Conservation (phyloP, 371 early-diverging fungal species). For the Enteropsectra breve region DNA sequence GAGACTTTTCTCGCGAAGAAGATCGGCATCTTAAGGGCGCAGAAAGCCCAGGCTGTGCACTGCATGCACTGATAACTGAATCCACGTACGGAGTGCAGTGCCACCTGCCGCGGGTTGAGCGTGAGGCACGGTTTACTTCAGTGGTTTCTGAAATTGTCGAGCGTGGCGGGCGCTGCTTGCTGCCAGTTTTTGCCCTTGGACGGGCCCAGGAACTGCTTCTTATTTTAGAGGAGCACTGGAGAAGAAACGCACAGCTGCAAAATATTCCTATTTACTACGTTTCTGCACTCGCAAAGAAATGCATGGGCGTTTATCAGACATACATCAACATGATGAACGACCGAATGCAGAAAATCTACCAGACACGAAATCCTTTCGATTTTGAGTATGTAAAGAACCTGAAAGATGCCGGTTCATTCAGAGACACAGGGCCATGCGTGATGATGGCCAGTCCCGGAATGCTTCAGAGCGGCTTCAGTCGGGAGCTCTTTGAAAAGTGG, state of each 20-base stretch:
- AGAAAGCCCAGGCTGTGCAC: conserved; percentile 71
- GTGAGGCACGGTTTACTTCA: conserved; percentile 73
- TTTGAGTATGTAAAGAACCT: conserved; percentile 90
- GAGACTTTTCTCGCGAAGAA: conserved; percentile 97
- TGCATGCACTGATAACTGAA: conserved; percentile 91
- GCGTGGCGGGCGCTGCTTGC: conserved; percentile 86
- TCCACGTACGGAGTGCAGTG: conserved; percentile 96
- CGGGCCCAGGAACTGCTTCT: conserved; percentile 93
- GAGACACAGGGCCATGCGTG: conserved; percentile 92
- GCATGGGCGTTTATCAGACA: conserved; percentile 94
- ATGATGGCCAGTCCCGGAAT: conserved; percentile 99
- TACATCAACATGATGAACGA: conserved; percentile 99
- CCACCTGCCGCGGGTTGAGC: conserved; percentile 83
- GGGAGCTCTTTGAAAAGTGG: conserved; percentile 95
- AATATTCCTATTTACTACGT: conserved; percentile 94
- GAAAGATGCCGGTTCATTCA: conserved; percentile 78
- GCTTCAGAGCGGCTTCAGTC: conserved; percentile 92
- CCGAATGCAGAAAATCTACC: conserved; percentile 78
- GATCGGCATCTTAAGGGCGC: conserved; percentile 98
- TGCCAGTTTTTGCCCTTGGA: conserved; percentile 97
- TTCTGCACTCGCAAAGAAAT: conserved; percentile 84
- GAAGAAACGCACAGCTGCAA: conserved; percentile 72
- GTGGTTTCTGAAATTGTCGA: conserved; percentile 79
- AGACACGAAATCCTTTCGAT: conserved; percentile 83
- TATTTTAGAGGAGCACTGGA: conserved; percentile 98